Conservation (phyloP, 176 grass and related monocot species). For the Lolium multiflorum region DNA sequence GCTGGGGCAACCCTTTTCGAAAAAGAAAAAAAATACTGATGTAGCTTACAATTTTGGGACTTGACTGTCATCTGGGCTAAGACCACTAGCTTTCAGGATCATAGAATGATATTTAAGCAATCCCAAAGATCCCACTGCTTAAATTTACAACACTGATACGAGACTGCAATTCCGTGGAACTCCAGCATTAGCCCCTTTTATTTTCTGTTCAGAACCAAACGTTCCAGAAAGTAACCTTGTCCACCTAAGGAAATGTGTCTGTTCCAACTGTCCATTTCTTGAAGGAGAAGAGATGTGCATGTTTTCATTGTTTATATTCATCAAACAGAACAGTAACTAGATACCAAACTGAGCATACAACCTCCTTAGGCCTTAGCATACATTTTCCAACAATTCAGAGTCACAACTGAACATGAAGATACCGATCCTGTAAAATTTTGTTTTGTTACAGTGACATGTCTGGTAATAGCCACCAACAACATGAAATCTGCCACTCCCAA, state of each 20-base stretch:
- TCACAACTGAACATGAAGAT: neutral
- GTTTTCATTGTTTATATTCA: conserved; percentile 8
- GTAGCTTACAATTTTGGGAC: neutral
- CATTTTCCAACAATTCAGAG: conserved; percentile 1
- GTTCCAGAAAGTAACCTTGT: conserved; percentile 62
- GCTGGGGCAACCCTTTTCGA: no score
- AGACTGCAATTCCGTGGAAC: neutral
- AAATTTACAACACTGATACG: neutral
- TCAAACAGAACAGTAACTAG: neutral
- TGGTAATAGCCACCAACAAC: neutral
- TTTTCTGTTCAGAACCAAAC: neutral
- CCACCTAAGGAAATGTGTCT: conserved; percentile 76
- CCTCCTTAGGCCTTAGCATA: neutral
- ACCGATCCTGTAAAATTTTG: conserved; percentile 13
- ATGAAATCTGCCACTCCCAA: conserved; percentile 21
- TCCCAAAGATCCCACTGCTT: neutral
- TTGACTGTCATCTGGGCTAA: neutral
- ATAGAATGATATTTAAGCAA: neutral
- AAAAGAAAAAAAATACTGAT: no score
- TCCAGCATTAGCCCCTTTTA: no score
- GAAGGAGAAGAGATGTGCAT: neutral
- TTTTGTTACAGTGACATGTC: neutral
- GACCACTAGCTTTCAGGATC: neutral
- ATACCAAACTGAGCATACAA: neutral
- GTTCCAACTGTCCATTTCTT: conserved; percentile 62